Conservation (phyloP, 352 stramenopile species). For the Globisporangium lucens region DNA sequence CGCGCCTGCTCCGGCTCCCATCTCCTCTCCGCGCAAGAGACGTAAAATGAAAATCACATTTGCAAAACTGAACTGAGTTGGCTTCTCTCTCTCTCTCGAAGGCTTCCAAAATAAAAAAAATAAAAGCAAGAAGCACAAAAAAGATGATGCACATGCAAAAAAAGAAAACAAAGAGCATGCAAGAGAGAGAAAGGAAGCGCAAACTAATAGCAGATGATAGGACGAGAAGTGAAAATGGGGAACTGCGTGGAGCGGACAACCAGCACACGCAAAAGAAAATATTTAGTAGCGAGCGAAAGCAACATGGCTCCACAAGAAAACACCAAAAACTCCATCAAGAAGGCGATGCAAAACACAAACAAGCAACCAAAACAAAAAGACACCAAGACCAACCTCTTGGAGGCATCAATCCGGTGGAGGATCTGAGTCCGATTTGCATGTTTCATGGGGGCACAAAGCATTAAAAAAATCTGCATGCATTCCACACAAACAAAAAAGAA, state of each 20-base stretch:
- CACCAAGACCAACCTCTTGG: neutral
- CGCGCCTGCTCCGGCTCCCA: slow-evolving; percentile 31
- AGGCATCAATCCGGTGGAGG: neutral
- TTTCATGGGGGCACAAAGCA: neutral
- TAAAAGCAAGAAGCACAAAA: slow-evolving; percentile 19
- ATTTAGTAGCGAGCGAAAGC: slow-evolving; percentile 21
- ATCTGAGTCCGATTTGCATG: neutral
- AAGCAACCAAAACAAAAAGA: slow-evolving; percentile 7
- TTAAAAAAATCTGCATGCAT: neutral
- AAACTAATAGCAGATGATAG: slow-evolving; percentile 1
- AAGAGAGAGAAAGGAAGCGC: slow-evolving; percentile 10
- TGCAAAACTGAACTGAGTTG: slow-evolving; percentile 81
- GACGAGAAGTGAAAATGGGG: neutral
- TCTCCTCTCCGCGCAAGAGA: slow-evolving; percentile 80
- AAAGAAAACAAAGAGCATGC: slow-evolving; percentile 8
- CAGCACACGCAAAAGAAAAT: slow-evolving; percentile 21
- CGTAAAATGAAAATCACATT: slow-evolving; percentile 93
- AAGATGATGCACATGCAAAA: slow-evolving; percentile 15
- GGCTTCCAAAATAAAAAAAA: slow-evolving; percentile 15
- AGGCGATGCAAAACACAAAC: neutral
- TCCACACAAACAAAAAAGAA: neutral
- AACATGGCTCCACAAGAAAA: neutral
- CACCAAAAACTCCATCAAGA: neutral
- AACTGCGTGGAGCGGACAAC: neutral
- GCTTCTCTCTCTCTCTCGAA: slow-evolving; percentile 13